Evolutionary conservation across 2,329 filamentous ascomycete genomes (phyloP).

Genomic region (Fusarium nodosum): DNA sequence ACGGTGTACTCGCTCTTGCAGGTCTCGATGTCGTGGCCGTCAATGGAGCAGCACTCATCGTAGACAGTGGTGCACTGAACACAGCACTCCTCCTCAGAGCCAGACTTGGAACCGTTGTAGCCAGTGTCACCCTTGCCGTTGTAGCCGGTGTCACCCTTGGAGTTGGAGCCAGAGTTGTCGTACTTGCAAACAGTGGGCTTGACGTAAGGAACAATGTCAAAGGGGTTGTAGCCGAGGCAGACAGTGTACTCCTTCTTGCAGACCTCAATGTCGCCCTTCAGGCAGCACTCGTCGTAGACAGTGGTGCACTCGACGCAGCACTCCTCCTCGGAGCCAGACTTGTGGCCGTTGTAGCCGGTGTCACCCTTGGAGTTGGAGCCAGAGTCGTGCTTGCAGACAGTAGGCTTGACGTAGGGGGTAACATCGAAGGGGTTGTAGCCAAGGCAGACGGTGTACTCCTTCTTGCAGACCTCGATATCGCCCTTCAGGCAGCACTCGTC

Average conservation of each 20-base stretch:
- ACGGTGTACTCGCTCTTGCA: conserved; percentile 31
- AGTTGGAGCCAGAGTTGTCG: neutral
- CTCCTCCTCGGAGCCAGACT: conserved; percentile 10
- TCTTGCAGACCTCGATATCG: conserved; percentile 24
- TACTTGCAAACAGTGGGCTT: conserved; percentile 37
- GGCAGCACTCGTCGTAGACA: conserved; percentile 32
- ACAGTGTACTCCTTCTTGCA: conserved; percentile 29
- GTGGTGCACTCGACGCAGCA: conserved; percentile 35
- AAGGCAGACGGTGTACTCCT: conserved; percentile 27
- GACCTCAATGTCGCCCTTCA: conserved; percentile 8
- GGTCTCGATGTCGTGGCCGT: conserved; percentile 22
- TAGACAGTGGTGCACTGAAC: conserved; percentile 33
- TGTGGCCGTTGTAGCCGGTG: neutral
- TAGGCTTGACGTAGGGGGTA: conserved; percentile 24
- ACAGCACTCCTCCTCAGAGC: conserved; percentile 36
- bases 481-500: conserved; percentile 26
- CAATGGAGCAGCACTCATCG: conserved; percentile 28
- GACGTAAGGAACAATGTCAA: conserved; percentile 9
- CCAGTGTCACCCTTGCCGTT: neutral
- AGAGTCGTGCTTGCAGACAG: conserved; percentile 29
- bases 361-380: neutral
- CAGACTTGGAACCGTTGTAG: neutral
- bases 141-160: neutral
- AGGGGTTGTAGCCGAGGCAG: conserved; percentile 37
- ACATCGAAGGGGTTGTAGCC: conserved; percentile 31